phyloP scores from a whole-genome alignment of 306 rosid species.

The Cicer yamashitae region DNA sequence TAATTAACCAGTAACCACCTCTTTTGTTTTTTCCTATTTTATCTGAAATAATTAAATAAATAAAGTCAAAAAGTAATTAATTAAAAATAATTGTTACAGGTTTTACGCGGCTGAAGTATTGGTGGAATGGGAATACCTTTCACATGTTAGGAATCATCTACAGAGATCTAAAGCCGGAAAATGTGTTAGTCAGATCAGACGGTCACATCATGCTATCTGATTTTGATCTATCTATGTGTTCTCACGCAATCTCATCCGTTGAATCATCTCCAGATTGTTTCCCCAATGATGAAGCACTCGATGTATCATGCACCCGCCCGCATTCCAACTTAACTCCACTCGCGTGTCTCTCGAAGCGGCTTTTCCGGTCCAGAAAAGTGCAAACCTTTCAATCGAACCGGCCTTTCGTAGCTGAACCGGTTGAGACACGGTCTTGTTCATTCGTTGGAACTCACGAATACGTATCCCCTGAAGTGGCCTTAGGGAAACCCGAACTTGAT shows the following conservation, averaged over 20 bases:
- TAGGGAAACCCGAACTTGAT: slow-evolving; percentile 64
- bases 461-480: slow-evolving; percentile 93
- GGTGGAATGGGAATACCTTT: slow-evolving; percentile 92
- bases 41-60: not conserved
- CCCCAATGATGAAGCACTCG: slow-evolving; percentile 13
- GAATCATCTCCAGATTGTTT: slow-evolving; percentile 69
- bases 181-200: slow-evolving; percentile 94
- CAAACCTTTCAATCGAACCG: slow-evolving; percentile 66
- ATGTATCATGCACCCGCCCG: slow-evolving; percentile 48
- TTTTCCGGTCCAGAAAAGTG: slow-evolving; percentile 82
- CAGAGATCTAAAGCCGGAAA: slow-evolving; percentile 95
- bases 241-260: slow-evolving; percentile 85
- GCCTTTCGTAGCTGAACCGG: slow-evolving; percentile 94
- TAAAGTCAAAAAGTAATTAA: not conserved
- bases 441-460: slow-evolving; percentile 97
- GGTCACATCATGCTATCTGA: slow-evolving; percentile 99
- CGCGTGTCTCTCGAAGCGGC: slow-evolving; percentile 62
- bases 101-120: slow-evolving; percentile 94
- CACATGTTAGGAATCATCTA: slow-evolving; percentile 98
- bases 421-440: slow-evolving; percentile 77
- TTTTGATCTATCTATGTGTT: slow-evolving; percentile 85
- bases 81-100: slow-evolving; percentile 47
- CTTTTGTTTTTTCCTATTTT: not conserved
- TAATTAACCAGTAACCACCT: not conserved
- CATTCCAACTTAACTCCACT: slow-evolving; percentile 43